Evolutionary conservation across 176 grass and related monocot species (phyloP).

Genomic region (Pontederia crassipes): DNA sequence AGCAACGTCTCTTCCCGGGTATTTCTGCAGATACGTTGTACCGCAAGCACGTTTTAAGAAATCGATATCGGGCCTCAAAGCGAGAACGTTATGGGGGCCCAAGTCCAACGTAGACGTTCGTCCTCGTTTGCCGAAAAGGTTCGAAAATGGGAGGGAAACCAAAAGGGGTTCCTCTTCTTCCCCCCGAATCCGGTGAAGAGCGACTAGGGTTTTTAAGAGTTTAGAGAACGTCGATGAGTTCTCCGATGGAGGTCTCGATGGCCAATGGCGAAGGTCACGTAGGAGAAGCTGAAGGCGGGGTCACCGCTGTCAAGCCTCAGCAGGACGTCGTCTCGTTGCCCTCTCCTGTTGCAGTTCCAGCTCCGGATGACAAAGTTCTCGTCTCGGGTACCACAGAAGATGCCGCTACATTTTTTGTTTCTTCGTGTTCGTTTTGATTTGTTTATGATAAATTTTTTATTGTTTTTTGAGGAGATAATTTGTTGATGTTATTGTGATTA

Average conservation of each 20-base stretch:
- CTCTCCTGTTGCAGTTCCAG: background rate
- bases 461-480: too few species aligned
- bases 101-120: too few species aligned
- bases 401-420: background rate
- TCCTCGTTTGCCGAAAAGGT: too few species aligned
- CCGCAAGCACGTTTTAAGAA: too few species aligned
- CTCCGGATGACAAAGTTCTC: slow-evolving; percentile 55
- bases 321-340: background rate
- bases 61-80: too few species aligned
- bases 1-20: too few species aligned
- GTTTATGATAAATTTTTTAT: background rate
- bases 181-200: too few species aligned
- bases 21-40: too few species aligned
- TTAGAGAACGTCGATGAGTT: slow-evolving; percentile 32
- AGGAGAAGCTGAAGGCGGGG: background rate
- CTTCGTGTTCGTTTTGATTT: background rate
- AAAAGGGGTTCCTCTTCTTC: too few species aligned
- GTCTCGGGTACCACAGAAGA: slow-evolving; percentile 45
- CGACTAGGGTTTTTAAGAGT: too few species aligned
- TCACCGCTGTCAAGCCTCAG: background rate
- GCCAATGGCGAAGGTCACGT: slow-evolving; percentile 7
- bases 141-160: too few species aligned
- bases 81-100: too few species aligned
- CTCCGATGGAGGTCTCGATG: slow-evolving; percentile 78
- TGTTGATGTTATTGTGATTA: background rate